Percentiles rank a stretch among this genome's conserved stretches.
Conservation (phyloP, 2,329 filamentous ascomycete species). For the Aspergillus alliaceus region DNA sequence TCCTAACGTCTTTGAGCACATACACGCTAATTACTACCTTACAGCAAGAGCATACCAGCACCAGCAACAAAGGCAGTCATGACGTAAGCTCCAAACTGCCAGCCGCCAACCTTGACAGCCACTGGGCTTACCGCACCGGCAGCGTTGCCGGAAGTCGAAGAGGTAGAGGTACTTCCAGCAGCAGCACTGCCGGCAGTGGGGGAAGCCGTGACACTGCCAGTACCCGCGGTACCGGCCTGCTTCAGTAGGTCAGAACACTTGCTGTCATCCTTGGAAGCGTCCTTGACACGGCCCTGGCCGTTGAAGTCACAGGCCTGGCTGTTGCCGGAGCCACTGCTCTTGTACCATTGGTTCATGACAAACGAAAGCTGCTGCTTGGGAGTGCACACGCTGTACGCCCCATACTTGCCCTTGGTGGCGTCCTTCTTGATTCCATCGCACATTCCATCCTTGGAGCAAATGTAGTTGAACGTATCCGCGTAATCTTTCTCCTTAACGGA, state of each 20-base stretch:
- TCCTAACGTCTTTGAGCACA: neutral
- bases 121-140: slow-evolving; percentile 33
- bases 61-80: slow-evolving; percentile 45
- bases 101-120: slow-evolving; percentile 38
- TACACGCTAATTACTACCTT: slow-evolving; percentile 18
- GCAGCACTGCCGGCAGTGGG: slow-evolving; percentile 28
- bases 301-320: slow-evolving; percentile 46
- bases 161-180: slow-evolving; percentile 16
- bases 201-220: slow-evolving; percentile 39
- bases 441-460: slow-evolving; percentile 38
- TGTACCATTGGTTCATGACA: slow-evolving; percentile 49
- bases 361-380: slow-evolving; percentile 46
- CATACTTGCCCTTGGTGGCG: slow-evolving; percentile 43
- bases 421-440: slow-evolving; percentile 44
- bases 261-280: slow-evolving; percentile 31
- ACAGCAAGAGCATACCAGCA: slow-evolving; percentile 50
- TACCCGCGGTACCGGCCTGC: slow-evolving; percentile 42
- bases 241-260: slow-evolving; percentile 37
- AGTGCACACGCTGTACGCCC: slow-evolving; percentile 51
- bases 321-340: slow-evolving; percentile 30
- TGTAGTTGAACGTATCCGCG: slow-evolving; percentile 64
- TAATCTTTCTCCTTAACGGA: slow-evolving; percentile 54
- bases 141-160: slow-evolving; percentile 27
- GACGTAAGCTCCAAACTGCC: slow-evolving; percentile 47
- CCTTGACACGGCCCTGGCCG: slow-evolving; percentile 41